Evolutionary conservation across 2,329 filamentous ascomycete species (phyloP).

Genomic region (Claviceps spartinae): DNA sequence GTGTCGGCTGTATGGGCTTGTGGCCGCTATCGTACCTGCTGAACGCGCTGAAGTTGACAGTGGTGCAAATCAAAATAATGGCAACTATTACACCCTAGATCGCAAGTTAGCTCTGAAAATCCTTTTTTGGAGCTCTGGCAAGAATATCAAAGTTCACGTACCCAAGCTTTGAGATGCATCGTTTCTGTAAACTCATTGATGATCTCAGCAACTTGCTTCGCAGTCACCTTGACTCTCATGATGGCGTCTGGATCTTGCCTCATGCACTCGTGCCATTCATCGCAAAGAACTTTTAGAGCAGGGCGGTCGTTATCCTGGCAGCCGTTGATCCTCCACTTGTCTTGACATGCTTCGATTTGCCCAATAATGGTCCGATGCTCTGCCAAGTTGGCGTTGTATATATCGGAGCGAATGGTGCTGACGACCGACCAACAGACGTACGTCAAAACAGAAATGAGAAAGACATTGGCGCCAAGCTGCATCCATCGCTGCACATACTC

Average conservation of each 20-base stretch:
- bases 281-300: constrained; percentile 59
- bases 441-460: constrained; percentile 39
- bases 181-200: constrained; percentile 88
- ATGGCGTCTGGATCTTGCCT: constrained; percentile 65
- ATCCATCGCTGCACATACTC: constrained; percentile 47
- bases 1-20: background rate
- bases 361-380: constrained; percentile 55
- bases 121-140: too few species aligned
- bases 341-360: constrained; percentile 60
- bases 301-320: constrained; percentile 57
- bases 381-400: constrained; percentile 56
- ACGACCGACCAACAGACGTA: constrained; percentile 60
- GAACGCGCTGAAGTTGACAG: constrained; percentile 38
- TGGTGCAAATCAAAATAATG: constrained; percentile 32
- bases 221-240: constrained; percentile 67
- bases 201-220: constrained; percentile 80
- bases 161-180: constrained; percentile 68
- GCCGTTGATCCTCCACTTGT: constrained; percentile 61
- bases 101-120: background rate
- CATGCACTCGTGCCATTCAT: constrained; percentile 81
- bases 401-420: constrained; percentile 58
- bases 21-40: constrained; percentile 9
- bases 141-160: constrained; percentile 18
- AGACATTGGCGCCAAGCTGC: constrained; percentile 48
- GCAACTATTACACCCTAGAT: constrained; percentile 36